Percentiles rank a stretch among this genome's conserved stretches.
Conservation (phyloP, 1,284 basidiomycete species). For the Marasmius tenuissimus region DNA sequence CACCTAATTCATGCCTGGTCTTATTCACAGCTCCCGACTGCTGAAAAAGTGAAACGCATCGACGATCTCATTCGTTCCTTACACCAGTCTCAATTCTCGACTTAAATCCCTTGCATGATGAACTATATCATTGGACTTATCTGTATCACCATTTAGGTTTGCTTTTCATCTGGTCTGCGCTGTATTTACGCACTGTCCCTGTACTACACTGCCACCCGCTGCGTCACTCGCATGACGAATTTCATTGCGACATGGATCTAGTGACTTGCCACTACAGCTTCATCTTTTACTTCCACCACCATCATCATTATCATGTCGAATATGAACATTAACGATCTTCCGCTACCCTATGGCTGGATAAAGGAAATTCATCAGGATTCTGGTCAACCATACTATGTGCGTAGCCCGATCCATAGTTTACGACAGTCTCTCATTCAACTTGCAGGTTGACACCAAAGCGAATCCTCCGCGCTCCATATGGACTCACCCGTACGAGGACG, state of each 20-base stretch:
- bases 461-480: constrained; percentile 69
- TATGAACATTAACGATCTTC: constrained; percentile 20
- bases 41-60: constrained; percentile 49
- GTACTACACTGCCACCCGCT: no score
- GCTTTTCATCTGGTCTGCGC: no score
- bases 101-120: not conserved
- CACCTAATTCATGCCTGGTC: constrained; percentile 1
- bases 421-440: constrained; percentile 1
- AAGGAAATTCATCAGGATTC: constrained; percentile 46
- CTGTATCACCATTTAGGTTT: not conserved
- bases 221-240: no score
- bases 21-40: constrained; percentile 47
- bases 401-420: constrained; percentile 11
- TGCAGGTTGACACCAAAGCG: constrained; percentile 62
- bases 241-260: not conserved
- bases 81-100: constrained; percentile 8
- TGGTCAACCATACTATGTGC: constrained; percentile 45
- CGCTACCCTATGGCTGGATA: constrained; percentile 65
- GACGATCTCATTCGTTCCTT: constrained; percentile 32
- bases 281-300: not conserved
- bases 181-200: no score
- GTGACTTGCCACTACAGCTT: not conserved
- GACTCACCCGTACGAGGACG: constrained; percentile 71
- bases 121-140: not conserved
- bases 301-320: constrained; percentile 21